Evolutionary conservation across 257 asterid genomes (phyloP), one percentile per base, ranked within the genome.

Genomic region (Ligustrum vulgare): DNA sequence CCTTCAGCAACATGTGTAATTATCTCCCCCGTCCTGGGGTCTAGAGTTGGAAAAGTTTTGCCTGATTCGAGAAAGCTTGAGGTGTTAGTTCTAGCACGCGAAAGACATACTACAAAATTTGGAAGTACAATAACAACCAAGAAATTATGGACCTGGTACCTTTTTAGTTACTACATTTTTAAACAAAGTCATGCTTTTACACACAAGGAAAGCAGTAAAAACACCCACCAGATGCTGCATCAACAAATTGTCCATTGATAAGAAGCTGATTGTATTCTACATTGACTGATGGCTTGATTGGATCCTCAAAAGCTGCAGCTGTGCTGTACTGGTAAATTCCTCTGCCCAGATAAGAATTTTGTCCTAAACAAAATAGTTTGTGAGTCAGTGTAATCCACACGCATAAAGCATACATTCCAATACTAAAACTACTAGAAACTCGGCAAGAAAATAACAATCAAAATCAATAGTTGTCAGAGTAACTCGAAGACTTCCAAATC

Each of bases 1-100:
- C 97, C 97, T 86, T 94, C 98, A 73, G 97, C 91, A 20, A 94
- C 90, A 80, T 90, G 85, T 39, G 97, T 91, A 81, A 94, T 94
- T 45, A 90, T 88, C 60, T 94, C 96, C 72, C 97, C 97, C 2
- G 91, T 90, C 79, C 98, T 87, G 20, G 97, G 98, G 84, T 94
- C 98, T 79, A 94, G 75, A 23, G 97, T 94, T 25, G 89, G 91
- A 81, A 94, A 94, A 20, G 97, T 90, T 82, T 90, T 94, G 69
- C 98, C 98, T 94, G 83, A 77, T 63, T 74, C 43, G 20, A 79
- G 31, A 76, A 78, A 39, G 28, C 62, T 54, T 43, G 15, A 11
- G 13, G 12, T 73, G 79, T 84, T 71, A 86, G 51, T 62, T 16
- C 71, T 28, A n/a, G 28, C 9, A 72, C 3, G 3, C 1, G 13